phyloP scores from a whole-genome alignment of 352 stramenopile species.

The Phytopythium helicoides region DNA sequence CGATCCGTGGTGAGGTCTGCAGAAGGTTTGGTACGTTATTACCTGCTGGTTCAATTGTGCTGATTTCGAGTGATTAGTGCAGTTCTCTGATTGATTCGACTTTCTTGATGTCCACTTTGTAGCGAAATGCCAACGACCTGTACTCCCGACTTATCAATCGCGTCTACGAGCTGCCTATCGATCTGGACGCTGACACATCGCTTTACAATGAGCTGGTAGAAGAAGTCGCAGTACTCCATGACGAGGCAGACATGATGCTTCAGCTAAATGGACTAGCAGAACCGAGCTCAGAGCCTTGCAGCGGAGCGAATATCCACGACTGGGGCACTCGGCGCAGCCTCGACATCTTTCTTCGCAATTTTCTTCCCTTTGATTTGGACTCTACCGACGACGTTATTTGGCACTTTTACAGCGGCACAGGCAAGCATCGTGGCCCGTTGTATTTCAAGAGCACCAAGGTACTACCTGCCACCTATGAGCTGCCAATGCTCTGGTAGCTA shows the following conservation, averaged over 20 bases:
- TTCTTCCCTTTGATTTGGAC: constrained; percentile 11
- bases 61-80: too few relatives aligned
- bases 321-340: constrained; percentile 16
- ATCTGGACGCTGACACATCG: constrained; percentile 6
- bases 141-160: constrained; percentile 10
- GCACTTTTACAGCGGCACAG: constrained; percentile 16
- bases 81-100: too few relatives aligned
- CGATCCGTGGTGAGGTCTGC: constrained; percentile 18
- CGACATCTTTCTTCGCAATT: constrained; percentile 20
- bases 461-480: too few relatives aligned
- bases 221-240: constrained; percentile 9
- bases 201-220: constrained; percentile 13
- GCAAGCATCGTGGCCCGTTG: constrained; percentile 16
- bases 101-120: not conserved
- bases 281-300: not conserved
- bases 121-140: constrained; percentile 10
- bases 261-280: constrained; percentile 11
- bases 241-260: constrained; percentile 16
- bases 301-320: constrained; percentile 15
- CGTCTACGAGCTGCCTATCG: not conserved
- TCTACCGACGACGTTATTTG: constrained; percentile 12
- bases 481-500: too few relatives aligned
- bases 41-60: not conserved
- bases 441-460: constrained; percentile 16
- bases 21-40: constrained; percentile 8